Evolutionary conservation across 2,329 filamentous ascomycete genomes (phyloP).

Genomic region (Clarireedia homoeocarpa): DNA sequence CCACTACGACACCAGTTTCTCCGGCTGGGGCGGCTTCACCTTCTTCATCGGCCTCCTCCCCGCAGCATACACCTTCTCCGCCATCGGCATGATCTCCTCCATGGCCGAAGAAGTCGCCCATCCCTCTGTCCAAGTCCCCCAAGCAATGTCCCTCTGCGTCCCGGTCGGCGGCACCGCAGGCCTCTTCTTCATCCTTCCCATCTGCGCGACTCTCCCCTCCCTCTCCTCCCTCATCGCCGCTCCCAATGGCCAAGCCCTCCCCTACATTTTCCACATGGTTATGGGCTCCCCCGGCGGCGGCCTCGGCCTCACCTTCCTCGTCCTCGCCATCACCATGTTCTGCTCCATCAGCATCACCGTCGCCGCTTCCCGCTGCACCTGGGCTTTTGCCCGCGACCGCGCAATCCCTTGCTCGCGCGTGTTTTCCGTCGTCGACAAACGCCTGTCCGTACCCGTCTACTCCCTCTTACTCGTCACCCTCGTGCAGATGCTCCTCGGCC

Average conservation of each 20-base stretch:
- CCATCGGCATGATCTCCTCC: slow-evolving; percentile 53
- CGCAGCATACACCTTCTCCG: slow-evolving; percentile 49
- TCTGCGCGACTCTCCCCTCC: slow-evolving; percentile 41
- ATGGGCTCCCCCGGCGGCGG: slow-evolving; percentile 42
- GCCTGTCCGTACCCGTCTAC: slow-evolving; percentile 57
- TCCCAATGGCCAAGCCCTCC: slow-evolving; percentile 40
- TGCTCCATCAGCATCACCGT: slow-evolving; percentile 46
- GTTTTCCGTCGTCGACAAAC: slow-evolving; percentile 53
- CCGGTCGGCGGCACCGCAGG: slow-evolving; percentile 41
- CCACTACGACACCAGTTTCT: slow-evolving; percentile 46
- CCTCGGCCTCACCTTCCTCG: slow-evolving; percentile 40
- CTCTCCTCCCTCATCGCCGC: slow-evolving; percentile 37
- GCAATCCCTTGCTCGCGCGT: slow-evolving; percentile 54
- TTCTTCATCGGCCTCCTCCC: slow-evolving; percentile 57
- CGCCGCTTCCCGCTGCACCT: slow-evolving; percentile 53
- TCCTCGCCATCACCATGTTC: slow-evolving; percentile 43
- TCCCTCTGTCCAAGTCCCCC: slow-evolving; percentile 41
- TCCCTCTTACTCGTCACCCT: slow-evolving; percentile 51
- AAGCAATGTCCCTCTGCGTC: slow-evolving; percentile 39
- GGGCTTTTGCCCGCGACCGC: slow-evolving; percentile 59
- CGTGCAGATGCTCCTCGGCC: slow-evolving; percentile 59
- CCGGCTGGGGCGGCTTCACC: slow-evolving; percentile 51
- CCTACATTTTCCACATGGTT: slow-evolving; percentile 41
- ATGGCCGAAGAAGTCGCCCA: slow-evolving; percentile 54
- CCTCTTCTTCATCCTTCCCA: slow-evolving; percentile 43